These are phyloP conservation scores for Thelonectria blattea DNA, from an alignment of 2,329 filamentous ascomycete species.

Conservation along the genomic window DNA sequence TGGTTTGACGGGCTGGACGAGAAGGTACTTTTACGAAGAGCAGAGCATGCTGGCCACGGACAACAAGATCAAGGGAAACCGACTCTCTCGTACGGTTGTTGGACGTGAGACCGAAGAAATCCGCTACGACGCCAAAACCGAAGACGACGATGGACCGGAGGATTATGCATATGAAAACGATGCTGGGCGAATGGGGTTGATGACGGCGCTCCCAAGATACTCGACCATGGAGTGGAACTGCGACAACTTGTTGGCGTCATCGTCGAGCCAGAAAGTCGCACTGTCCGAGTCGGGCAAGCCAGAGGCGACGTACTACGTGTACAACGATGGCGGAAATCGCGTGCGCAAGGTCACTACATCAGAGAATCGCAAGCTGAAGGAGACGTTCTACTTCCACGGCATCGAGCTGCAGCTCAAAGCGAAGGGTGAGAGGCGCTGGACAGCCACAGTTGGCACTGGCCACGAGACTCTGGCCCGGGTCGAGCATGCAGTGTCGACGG, in stretches of 20 bases:
- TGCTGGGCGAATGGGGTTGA: background rate
- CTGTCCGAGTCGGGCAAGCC: background rate
- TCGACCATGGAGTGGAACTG: constrained; percentile 11
- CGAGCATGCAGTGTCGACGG: too few relatives aligned
- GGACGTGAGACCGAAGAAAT: background rate
- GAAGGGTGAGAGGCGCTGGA: background rate
- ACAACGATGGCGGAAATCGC: constrained; percentile 9
- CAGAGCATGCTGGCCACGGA: background rate
- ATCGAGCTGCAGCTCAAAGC: constrained; percentile 4
- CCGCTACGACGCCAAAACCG: too few relatives aligned
- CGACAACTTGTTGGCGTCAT: background rate
- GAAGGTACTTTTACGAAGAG: background rate
- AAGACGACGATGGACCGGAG: too few relatives aligned
- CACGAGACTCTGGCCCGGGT: too few relatives aligned
- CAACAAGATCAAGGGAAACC: background rate
- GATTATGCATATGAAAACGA: background rate
- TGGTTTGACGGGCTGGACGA: background rate
- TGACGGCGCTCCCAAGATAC: constrained; percentile 15
- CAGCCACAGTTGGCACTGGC: background rate
- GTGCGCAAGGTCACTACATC: constrained; percentile 20
- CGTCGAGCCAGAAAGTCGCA: background rate
- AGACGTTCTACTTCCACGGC: constrained; percentile 8
- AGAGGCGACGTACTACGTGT: constrained; percentile 24
- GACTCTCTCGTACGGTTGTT: background rate
- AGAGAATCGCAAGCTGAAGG: background rate